Conservation (phyloP, 179 eudicot genomes). For the Nepenthes alata region DNA sequence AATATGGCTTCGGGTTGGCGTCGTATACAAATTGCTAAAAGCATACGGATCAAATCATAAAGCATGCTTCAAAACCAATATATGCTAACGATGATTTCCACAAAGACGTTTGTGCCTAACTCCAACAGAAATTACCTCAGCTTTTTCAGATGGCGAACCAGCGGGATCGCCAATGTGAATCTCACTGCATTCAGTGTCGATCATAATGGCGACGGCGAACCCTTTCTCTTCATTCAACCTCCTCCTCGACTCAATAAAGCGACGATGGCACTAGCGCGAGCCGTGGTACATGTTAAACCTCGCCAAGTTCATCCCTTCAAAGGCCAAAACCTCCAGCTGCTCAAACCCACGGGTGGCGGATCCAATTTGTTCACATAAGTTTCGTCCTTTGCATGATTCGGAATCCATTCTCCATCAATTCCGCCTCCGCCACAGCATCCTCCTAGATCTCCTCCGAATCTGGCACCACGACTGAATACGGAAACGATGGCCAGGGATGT, state of each 20-base stretch:
- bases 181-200: conserved; percentile 76
- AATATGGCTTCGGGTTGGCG: too few species aligned
- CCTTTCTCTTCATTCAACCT: conserved; percentile 60
- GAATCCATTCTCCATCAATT: conserved; percentile 62
- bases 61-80: too few species aligned
- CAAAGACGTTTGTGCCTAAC: too few species aligned
- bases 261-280: conserved; percentile 51
- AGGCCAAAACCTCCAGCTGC: conserved; percentile 57
- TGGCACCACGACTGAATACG: background rate
- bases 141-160: conserved; percentile 50
- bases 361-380: conserved; percentile 46
- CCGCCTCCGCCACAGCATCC: conserved; percentile 55
- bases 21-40: too few species aligned
- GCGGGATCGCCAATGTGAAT: conserved; percentile 71
- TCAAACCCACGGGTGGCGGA: conserved; percentile 43
- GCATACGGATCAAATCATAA: too few species aligned
- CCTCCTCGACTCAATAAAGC: conserved; percentile 49
- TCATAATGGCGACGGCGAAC: conserved; percentile 60
- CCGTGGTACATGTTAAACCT: conserved; percentile 68
- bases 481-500: background rate
- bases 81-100: too few species aligned
- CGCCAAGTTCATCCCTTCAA: conserved; percentile 62
- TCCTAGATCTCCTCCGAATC: conserved; percentile 37
- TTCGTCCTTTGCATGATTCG: conserved; percentile 56
- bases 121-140: conserved; percentile 32